Conservation (phyloP, 2,329 filamentous ascomycete genomes). For the Diaporthe eres region DNA sequence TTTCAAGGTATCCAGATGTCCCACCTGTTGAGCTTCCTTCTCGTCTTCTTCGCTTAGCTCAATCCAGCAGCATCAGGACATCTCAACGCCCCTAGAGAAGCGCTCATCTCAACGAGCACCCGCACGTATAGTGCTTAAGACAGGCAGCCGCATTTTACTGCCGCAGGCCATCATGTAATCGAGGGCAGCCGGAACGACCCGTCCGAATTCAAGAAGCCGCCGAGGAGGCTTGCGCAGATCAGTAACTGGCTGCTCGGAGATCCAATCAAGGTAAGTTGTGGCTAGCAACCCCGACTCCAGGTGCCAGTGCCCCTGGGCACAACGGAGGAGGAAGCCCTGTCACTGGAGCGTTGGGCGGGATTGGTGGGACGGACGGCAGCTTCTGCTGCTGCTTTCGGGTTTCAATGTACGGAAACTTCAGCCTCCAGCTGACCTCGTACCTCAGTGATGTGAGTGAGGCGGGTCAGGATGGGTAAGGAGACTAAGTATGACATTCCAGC, state of each 20-base stretch:
- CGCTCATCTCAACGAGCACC: not conserved
- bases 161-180: not conserved
- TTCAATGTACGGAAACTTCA: not conserved
- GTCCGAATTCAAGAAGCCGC: not conserved
- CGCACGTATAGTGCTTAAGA: not conserved
- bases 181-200: not conserved
- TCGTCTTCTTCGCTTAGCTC: not conserved
- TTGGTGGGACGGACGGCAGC: too few relatives aligned
- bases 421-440: not conserved
- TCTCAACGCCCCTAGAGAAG: not conserved
- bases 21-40: not conserved
- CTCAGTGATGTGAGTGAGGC: constrained; percentile 38
- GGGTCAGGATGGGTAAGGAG: constrained; percentile 40
- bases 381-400: not conserved
- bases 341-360: not conserved
- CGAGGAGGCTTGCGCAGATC: not conserved
- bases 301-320: not conserved
- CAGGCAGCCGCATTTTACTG: too few relatives aligned
- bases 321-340: not conserved
- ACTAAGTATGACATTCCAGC: constrained; percentile 48
- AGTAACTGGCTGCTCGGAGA: too few relatives aligned
- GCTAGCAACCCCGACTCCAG: too few relatives aligned
- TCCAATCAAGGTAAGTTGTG: not conserved
- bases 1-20: not conserved
- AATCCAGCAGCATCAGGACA: not conserved